These are phyloP conservation scores for Fragilaria crotonensis DNA, from an alignment of 108 stramenopile genomes.

Conservation along the genomic window DNA sequence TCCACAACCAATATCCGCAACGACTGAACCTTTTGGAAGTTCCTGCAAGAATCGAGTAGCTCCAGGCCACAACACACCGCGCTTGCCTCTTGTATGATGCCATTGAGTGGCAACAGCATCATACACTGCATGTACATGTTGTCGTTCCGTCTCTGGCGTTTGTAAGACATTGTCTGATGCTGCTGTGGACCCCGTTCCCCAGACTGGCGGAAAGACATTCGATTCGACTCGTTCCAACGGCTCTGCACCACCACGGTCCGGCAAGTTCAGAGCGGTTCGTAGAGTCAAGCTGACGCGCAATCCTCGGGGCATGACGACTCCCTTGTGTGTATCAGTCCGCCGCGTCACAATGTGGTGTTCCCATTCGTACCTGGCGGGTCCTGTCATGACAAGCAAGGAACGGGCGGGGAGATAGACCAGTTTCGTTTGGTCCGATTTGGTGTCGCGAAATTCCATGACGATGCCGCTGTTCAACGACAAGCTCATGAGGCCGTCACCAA, in stretches of 20 bases:
- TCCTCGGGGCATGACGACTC: constrained; percentile 49
- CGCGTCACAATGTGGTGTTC: constrained; percentile 84
- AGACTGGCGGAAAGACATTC: constrained; percentile 48
- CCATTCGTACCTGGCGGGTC: constrained; percentile 77
- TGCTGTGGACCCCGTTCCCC: constrained; percentile 32
- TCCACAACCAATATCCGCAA: constrained; percentile 96
- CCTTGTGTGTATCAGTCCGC: constrained; percentile 72
- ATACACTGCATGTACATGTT: constrained; percentile 94
- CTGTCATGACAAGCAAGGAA: constrained; percentile 67
- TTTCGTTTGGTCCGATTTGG: constrained; percentile 28
- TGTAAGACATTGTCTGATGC: not conserved
- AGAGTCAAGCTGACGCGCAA: constrained; percentile 77
- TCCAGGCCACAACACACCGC: constrained; percentile 93
- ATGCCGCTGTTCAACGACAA: constrained; percentile 67
- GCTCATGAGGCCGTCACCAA: constrained; percentile 79
- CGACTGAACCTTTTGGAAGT: constrained; percentile 71
- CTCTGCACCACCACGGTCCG: constrained; percentile 2
- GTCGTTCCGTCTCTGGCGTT: constrained; percentile 81
- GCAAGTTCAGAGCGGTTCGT: constrained; percentile 55
- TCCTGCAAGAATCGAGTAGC: constrained; percentile 79
- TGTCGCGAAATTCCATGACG: constrained; percentile 83
- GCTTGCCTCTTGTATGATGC: constrained; percentile 94
- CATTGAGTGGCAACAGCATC: constrained; percentile 96
- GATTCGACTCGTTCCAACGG: constrained; percentile 54
- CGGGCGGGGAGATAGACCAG: constrained; percentile 67